Evolutionary conservation across 2,329 filamentous ascomycete species (phyloP).

Genomic region (Polytolypa hystricis): DNA sequence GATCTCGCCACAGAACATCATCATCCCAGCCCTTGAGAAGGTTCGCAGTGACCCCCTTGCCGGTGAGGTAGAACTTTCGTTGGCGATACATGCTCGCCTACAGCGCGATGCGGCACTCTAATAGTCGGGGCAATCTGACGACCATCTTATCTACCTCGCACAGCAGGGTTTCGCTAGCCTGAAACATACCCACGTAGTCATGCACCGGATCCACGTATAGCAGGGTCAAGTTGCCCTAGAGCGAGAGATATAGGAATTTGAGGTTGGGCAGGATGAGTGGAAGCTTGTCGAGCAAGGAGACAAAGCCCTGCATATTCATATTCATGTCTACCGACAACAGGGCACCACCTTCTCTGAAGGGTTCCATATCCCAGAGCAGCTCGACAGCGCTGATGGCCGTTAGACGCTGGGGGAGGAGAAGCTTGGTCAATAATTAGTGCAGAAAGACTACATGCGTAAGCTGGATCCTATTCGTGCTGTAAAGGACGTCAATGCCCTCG

Average conservation of each 20-base stretch:
- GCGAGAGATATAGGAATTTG: slow-evolving; percentile 5
- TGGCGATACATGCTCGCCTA: background rate
- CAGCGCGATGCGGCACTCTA: background rate
- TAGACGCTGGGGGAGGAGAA: slow-evolving; percentile 6
- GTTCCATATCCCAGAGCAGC: slow-evolving; percentile 6
- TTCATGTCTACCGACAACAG: no score
- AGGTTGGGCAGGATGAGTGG: slow-evolving; percentile 6
- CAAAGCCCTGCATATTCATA: slow-evolving; percentile 6
- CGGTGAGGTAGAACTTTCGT: background rate
- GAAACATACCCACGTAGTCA: background rate
- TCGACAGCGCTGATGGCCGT: slow-evolving; percentile 5
- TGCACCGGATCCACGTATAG: background rate
- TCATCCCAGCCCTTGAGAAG: no score
- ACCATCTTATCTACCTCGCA: slow-evolving; percentile 2
- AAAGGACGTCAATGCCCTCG: slow-evolving; percentile 22
- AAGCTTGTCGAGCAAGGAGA: slow-evolving; percentile 4
- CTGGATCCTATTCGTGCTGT: slow-evolving; percentile 20
- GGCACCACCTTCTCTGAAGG: background rate
- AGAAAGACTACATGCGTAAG: slow-evolving; percentile 12
- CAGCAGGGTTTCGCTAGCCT: slow-evolving; percentile 7
- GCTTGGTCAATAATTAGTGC: slow-evolving; percentile 1
- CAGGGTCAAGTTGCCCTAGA: background rate
- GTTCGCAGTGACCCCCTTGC: background rate
- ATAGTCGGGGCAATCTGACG: slow-evolving; percentile 1
- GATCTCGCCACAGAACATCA: background rate